Evolutionary conservation across 1,284 basidiomycete genomes (phyloP).

Genomic region (Ganoderma meredithae): DNA sequence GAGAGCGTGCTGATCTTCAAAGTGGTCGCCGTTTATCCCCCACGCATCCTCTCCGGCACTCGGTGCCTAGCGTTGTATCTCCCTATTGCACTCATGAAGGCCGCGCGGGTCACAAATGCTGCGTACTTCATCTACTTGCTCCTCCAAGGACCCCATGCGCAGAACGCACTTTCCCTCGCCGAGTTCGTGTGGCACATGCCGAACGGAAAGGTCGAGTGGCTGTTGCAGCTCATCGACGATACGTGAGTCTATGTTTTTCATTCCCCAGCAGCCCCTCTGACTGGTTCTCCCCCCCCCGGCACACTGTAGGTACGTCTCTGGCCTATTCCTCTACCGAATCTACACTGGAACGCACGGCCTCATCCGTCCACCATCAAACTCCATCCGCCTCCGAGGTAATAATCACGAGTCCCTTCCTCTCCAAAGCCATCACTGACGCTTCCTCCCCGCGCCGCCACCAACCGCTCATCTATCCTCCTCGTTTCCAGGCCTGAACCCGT

Average conservation of each 20-base stretch:
- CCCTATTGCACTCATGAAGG: constrained; percentile 28
- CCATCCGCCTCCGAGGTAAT: not conserved
- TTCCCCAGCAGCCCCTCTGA: not conserved
- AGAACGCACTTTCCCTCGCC: constrained; percentile 12
- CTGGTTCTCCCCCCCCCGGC: not conserved
- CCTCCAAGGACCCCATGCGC: not conserved
- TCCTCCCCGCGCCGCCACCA: not conserved
- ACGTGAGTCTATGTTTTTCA: constrained; percentile 25
- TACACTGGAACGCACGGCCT: not conserved
- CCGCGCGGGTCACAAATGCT: constrained; percentile 25
- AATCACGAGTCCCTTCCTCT: too few relatives aligned
- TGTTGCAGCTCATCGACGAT: constrained; percentile 40
- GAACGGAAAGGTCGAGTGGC: constrained; percentile 39
- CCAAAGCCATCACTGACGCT: not conserved
- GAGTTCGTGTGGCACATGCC: constrained; percentile 16
- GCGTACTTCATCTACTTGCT: constrained; percentile 23
- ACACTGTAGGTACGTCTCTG: constrained; percentile 10
- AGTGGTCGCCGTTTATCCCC: constrained; percentile 39
- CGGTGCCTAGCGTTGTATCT: constrained; percentile 17
- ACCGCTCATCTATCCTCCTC: not conserved
- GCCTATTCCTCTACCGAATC: constrained; percentile 14
- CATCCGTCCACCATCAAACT: not conserved
- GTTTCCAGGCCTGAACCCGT: not conserved
- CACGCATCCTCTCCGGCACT: constrained; percentile 15
- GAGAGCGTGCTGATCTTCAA: constrained; percentile 37